These are phyloP conservation scores for Vachellia pachyceras DNA, from an alignment of 306 rosid genomes.

Conservation along the genomic window DNA sequence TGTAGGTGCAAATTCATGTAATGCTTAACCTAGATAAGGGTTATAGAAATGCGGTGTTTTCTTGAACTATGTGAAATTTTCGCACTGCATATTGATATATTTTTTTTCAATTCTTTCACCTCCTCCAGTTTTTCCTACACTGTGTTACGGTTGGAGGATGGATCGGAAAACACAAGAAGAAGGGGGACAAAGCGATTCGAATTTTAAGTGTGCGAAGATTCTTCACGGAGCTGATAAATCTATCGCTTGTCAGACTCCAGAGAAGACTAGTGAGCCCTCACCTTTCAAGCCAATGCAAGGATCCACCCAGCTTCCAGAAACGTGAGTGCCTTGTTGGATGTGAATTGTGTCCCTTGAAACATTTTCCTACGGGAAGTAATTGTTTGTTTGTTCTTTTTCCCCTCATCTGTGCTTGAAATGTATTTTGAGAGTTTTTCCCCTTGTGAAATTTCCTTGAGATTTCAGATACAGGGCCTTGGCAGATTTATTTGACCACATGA, in stretches of 20 bases:
- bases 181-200: conserved; percentile 16
- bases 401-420: not conserved
- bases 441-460: not conserved
- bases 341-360: not conserved
- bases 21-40: not conserved
- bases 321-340: conserved; percentile 43
- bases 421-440: not conserved
- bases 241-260: conserved; percentile 60
- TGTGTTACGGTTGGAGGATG: conserved; percentile 40
- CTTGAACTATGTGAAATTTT: not conserved
- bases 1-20: conserved; percentile 27
- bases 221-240: conserved; percentile 38
- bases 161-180: conserved; percentile 35
- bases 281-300: conserved; percentile 38
- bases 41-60: not conserved
- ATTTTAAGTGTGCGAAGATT: conserved; percentile 33
- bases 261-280: conserved; percentile 52
- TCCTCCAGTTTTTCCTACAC: not conserved
- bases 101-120: not conserved
- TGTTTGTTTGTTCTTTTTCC: not conserved
- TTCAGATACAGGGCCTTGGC: conserved; percentile 52
- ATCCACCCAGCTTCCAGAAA: conserved; percentile 45
- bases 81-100: not conserved
- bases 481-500: conserved; percentile 55
- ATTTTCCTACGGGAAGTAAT: not conserved